Evolutionary conservation across 2,329 filamentous ascomycete genomes (phyloP).

Genomic region (Penicillium glabrum): DNA sequence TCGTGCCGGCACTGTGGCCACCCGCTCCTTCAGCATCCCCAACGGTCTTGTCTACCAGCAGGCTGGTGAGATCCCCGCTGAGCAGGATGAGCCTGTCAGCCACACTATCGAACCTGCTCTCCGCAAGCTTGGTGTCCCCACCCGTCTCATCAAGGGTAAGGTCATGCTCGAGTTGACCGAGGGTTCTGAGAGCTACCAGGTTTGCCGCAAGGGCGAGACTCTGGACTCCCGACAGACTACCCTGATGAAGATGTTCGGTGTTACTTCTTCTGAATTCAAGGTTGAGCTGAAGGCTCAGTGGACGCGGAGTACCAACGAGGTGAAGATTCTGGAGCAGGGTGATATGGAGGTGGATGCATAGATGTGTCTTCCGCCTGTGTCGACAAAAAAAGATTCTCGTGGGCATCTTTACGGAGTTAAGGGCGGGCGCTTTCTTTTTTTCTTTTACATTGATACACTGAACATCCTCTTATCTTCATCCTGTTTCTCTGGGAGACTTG

Average conservation of each 20-base stretch:
- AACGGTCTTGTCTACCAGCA: constrained; percentile 75
- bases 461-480: constrained; percentile 19
- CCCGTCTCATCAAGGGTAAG: constrained; percentile 82
- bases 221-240: constrained; percentile 91
- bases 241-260: constrained; percentile 88
- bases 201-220: constrained; percentile 82
- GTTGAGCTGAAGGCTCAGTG: constrained; percentile 72
- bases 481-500: constrained; percentile 15
- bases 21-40: constrained; percentile 76
- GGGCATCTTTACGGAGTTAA: constrained; percentile 40
- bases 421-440: constrained; percentile 32
- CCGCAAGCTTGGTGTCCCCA: constrained; percentile 85
- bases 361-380: constrained; percentile 10
- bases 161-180: constrained; percentile 66
- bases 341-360: constrained; percentile 45
- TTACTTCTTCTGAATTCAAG: constrained; percentile 87
- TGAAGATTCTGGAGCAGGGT: constrained; percentile 41
- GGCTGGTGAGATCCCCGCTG: constrained; percentile 74
- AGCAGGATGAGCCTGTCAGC: constrained; percentile 82
- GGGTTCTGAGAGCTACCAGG: constrained; percentile 60
- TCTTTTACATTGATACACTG: constrained; percentile 20
- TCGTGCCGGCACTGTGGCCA: constrained; percentile 75
- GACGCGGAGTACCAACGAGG: constrained; percentile 39
- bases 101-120: constrained; percentile 90
- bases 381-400: constrained; percentile 28